phyloP scores from a whole-genome alignment of 208 protist species.

The Balamuthia mandrillaris region DNA sequence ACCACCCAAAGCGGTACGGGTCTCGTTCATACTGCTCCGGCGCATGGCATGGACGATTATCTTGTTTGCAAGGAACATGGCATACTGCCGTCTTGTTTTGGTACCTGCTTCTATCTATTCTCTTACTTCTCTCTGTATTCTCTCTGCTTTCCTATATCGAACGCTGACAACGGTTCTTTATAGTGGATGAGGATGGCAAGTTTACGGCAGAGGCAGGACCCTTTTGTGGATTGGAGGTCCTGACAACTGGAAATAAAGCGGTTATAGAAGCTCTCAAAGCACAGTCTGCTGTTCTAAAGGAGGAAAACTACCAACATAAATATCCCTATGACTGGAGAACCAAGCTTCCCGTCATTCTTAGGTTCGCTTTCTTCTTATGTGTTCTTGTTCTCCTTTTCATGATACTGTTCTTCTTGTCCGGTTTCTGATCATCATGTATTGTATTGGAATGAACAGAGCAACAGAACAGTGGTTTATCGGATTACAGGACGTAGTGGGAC shows the following conservation, averaged over 20 bases:
- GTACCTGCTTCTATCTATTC: no score
- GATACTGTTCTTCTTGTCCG: no score
- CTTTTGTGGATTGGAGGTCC: slow-evolving; percentile 50
- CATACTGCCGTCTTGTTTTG: background rate
- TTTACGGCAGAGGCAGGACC: slow-evolving; percentile 49
- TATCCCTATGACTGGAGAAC: slow-evolving; percentile 85
- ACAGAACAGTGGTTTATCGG: slow-evolving; percentile 74
- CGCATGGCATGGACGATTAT: slow-evolving; percentile 69
- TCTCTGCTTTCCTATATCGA: no score
- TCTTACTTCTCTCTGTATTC: no score
- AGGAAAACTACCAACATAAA: slow-evolving; percentile 66
- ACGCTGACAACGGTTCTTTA: no score
- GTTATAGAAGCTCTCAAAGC: slow-evolving; percentile 44
- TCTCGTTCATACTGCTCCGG: slow-evolving; percentile 81
- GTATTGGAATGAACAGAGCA: no score
- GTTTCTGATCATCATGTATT: no score
- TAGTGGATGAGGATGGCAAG: slow-evolving; percentile 68
- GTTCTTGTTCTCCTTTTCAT: no score
- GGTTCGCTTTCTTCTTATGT: no score
- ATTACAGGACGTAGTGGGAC: slow-evolving; percentile 46
- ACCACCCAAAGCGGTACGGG: slow-evolving; percentile 71
- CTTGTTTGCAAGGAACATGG: background rate
- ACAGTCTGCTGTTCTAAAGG: slow-evolving; percentile 39
- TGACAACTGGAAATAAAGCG: slow-evolving; percentile 47
- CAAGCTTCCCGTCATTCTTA: slow-evolving; percentile 79